phyloP scores from a whole-genome alignment of 1,139 yeast species.

The Candida mesenterica region DNA sequence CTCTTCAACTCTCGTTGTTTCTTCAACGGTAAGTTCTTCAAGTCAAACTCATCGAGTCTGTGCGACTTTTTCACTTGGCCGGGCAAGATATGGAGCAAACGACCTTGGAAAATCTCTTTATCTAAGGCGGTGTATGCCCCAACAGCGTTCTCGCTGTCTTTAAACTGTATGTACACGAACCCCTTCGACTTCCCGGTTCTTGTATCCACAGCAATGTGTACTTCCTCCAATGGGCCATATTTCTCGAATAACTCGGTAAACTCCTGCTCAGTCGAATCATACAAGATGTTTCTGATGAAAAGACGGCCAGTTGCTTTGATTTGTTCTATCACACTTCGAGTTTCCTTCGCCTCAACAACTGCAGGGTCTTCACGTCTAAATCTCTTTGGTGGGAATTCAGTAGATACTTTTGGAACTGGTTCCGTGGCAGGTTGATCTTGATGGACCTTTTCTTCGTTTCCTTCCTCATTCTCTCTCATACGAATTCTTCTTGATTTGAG shows the following conservation, averaged over 20 bases:
- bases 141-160: conserved; percentile 66
- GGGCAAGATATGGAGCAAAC: conserved; percentile 85
- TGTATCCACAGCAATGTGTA: conserved; percentile 88
- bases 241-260: conserved; percentile 55
- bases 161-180: conserved; percentile 80
- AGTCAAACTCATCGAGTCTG: conserved; percentile 81
- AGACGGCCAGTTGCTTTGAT: conserved; percentile 75
- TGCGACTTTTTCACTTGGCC: conserved; percentile 80
- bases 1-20: conserved; percentile 84
- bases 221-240: conserved; percentile 69
- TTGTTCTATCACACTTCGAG: conserved; percentile 29
- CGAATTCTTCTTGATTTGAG: conserved; percentile 72
- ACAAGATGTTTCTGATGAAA: conserved; percentile 82
- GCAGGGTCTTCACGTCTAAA: conserved; percentile 5
- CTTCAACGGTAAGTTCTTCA: conserved; percentile 86
- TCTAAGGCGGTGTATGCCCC: conserved; percentile 72
- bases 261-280: conserved; percentile 78
- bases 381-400: conserved; percentile 3
- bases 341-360: conserved; percentile 4
- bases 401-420: conserved; percentile 1
- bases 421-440: conserved; percentile 11
- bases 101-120: conserved; percentile 90
- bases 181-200: conserved; percentile 92
- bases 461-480: conserved; percentile 53
- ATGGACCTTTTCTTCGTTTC: conserved; percentile 14